A percentile compares a stretch with the other conserved stretches of the same genome.
phyloP scores from a whole-genome alignment of 2,329 filamentous ascomycete genomes.

The Pseudopyricularia javanii region DNA sequence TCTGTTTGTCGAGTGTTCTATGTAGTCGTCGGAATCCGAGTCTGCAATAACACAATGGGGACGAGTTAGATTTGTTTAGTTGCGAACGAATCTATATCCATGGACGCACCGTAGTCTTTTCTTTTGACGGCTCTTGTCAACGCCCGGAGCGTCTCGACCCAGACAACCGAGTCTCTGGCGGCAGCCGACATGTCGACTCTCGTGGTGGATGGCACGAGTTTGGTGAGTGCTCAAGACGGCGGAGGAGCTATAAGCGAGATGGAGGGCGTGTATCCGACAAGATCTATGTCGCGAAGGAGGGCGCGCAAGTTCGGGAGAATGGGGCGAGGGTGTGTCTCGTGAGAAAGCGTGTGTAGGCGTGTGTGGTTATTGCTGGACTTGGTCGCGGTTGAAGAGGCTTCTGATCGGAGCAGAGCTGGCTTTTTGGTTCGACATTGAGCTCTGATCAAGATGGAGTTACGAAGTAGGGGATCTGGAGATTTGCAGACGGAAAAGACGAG shows the following conservation, averaged over 20 bases:
- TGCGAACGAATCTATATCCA: neutral
- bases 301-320: neutral
- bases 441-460: neutral
- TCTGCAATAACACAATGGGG: constrained; percentile 34
- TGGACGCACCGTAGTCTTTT: constrained; percentile 8
- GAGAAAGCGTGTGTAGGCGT: neutral
- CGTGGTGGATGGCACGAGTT: neutral
- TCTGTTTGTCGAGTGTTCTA: constrained; percentile 59
- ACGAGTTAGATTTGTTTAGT: neutral
- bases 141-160: constrained; percentile 9
- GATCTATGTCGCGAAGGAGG: neutral
- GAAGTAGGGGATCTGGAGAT: neutral
- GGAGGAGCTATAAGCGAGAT: neutral
- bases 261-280: neutral
- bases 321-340: neutral
- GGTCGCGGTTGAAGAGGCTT: neutral
- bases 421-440: neutral
- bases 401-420: neutral
- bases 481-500: neutral
- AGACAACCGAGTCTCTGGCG: constrained; percentile 9
- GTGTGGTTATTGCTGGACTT: neutral
- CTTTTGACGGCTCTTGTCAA: constrained; percentile 11
- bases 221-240: neutral
- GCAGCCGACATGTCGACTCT: neutral
- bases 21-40: constrained; percentile 64